Percentiles rank a stretch among this genome's conserved stretches.
phyloP scores from a whole-genome alignment of 177 flowering plant species.

The Vitis hybrid region DNA sequence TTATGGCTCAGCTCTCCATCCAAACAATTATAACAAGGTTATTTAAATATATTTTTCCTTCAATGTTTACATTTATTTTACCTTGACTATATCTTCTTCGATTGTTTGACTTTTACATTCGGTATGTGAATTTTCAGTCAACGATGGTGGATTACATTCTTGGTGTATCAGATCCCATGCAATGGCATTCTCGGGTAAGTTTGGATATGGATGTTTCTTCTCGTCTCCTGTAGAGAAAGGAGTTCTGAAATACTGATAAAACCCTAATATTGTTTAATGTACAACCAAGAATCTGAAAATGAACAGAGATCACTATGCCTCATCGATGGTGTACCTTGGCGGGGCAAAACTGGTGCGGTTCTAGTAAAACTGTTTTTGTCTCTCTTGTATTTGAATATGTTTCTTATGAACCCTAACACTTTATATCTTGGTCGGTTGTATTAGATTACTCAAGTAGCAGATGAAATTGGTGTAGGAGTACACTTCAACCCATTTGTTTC shows the following conservation, averaged over 20 bases:
- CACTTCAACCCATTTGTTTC: conserved; percentile 89
- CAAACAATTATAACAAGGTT: conserved; percentile 72
- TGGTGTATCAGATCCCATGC: conserved; percentile 82
- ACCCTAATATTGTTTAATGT: conserved; percentile 1
- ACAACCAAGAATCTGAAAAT: conserved; percentile 60
- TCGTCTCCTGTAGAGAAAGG: not conserved
- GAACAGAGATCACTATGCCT: conserved; percentile 77
- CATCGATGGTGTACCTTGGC: conserved; percentile 69
- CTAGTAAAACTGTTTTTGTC: conserved; percentile 4
- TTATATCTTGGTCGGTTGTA: conserved; percentile 11
- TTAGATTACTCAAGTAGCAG: conserved; percentile 74
- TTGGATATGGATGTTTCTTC: not conserved
- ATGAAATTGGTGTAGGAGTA: conserved; percentile 81
- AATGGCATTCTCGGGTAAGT: conserved; percentile 83
- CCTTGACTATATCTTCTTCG: not conserved
- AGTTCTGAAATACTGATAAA: not conserved
- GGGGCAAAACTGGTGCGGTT: conserved; percentile 66
- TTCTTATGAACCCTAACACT: not conserved
- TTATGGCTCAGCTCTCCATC: conserved; percentile 85
- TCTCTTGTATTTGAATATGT: not conserved
- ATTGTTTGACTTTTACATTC: not conserved
- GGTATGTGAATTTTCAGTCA: conserved; percentile 30
- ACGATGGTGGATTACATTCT: conserved; percentile 84
- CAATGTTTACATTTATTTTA: not conserved
- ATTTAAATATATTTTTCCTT: not conserved